phyloP scores from a whole-genome alignment of 257 asterid genomes.

The Solanum ossicruentum region DNA sequence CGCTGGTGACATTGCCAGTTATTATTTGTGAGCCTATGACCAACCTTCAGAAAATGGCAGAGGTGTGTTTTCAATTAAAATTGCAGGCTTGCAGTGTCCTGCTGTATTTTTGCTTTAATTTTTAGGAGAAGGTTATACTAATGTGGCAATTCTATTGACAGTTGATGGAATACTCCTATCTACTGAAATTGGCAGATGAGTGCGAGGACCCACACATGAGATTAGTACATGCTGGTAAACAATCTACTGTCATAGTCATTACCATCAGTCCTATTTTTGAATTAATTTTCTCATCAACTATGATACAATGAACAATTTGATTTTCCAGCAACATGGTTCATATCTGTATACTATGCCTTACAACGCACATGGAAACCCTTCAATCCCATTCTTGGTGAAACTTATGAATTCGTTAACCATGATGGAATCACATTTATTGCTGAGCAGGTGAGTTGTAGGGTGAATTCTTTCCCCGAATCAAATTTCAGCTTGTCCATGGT shows the following conservation, averaged over 20 bases:
- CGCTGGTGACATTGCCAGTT: slow-evolving; percentile 99
- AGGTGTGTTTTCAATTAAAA: slow-evolving; percentile 35
- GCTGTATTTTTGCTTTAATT: slow-evolving; percentile 1
- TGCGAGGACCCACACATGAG: slow-evolving; percentile 96
- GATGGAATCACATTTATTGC: slow-evolving; percentile 73
- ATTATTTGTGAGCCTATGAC: slow-evolving; percentile 99
- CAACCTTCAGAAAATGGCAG: slow-evolving; percentile 98
- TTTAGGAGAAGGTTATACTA: not conserved
- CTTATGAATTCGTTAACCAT: slow-evolving; percentile 87
- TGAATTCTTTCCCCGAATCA: not conserved
- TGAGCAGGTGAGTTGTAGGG: slow-evolving; percentile 54
- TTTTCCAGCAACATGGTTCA: slow-evolving; percentile 88
- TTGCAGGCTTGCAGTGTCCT: not conserved
- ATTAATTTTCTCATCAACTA: not conserved
- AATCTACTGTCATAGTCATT: not conserved
- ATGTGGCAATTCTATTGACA: slow-evolving; percentile 17
- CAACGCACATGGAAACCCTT: slow-evolving; percentile 99
- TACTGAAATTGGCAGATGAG: slow-evolving; percentile 84
- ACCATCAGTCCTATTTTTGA: not conserved
- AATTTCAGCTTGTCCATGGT: not conserved
- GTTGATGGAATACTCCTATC: slow-evolving; percentile 91
- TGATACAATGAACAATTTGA: not conserved
- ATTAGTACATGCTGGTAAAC: slow-evolving; percentile 61
- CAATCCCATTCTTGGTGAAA: slow-evolving; percentile 97
- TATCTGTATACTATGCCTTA: slow-evolving; percentile 79